Evolutionary conservation across 257 asterid species (phyloP).

Genomic region (Anisodus tanguticus): DNA sequence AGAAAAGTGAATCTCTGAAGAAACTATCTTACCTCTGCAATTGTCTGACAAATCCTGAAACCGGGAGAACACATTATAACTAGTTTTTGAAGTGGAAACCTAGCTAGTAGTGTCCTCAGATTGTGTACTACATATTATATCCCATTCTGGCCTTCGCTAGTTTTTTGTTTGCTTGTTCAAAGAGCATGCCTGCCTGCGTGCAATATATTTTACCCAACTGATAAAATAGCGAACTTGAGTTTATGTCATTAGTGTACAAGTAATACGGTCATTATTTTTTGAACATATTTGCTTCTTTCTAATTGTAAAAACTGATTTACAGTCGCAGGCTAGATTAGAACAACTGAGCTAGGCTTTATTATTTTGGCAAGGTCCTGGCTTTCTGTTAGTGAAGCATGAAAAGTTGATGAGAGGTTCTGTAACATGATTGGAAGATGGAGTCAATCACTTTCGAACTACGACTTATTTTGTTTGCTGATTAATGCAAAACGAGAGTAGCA

Average conservation of each 20-base stretch:
- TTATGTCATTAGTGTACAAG: neutral
- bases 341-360: conserved; percentile 20
- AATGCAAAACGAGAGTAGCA: neutral
- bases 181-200: neutral
- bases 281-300: neutral
- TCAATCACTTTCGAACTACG: neutral
- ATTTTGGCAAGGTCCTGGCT: conserved; percentile 21
- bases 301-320: neutral
- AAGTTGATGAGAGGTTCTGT: neutral
- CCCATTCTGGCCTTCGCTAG: conserved; percentile 8
- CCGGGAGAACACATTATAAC: neutral
- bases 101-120: conserved; percentile 17
- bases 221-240: conserved; percentile 12
- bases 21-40: conserved; percentile 22
- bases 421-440: neutral
- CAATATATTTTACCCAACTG: neutral
- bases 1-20: conserved; percentile 31
- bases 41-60: neutral
- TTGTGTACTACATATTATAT: conserved; percentile 16
- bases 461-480: neutral
- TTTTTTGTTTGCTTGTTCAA: conserved; percentile 5
- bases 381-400: neutral
- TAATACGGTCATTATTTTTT: neutral
- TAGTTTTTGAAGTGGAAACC: conserved; percentile 20
- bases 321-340: conserved; percentile 17